Percentiles rank a stretch among this genome's conserved stretches.
These are phyloP conservation scores for Stachybotrys chartarum DNA, from an alignment of 2,329 filamentous ascomycete genomes.

Conservation along the genomic window DNA sequence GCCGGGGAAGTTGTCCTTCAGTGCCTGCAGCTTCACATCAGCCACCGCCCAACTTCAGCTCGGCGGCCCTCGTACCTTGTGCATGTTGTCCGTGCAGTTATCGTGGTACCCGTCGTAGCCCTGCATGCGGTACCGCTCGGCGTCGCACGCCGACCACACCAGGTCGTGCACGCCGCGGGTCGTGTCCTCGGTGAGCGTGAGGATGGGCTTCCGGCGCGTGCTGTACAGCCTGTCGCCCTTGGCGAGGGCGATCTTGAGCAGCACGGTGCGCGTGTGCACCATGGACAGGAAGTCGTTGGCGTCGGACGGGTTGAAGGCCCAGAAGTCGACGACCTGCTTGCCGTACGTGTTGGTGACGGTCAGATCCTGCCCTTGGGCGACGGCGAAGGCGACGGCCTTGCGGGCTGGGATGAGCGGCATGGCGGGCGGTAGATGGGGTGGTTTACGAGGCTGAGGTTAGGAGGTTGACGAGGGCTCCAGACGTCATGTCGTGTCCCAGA, in stretches of 20 bases:
- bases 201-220: slow-evolving; percentile 25
- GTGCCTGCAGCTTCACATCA: slow-evolving; percentile 6
- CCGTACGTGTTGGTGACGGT: slow-evolving; percentile 39
- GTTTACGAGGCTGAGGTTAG: too few species aligned
- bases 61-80: slow-evolving; percentile 8
- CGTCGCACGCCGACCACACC: slow-evolving; percentile 31
- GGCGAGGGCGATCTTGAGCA: slow-evolving; percentile 17
- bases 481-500: too few species aligned
- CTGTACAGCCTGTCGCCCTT: slow-evolving; percentile 26
- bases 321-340: slow-evolving; percentile 43
- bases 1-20: slow-evolving; percentile 17
- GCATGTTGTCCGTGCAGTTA: slow-evolving; percentile 32
- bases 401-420: slow-evolving; percentile 30
- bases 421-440: not conserved
- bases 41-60: not conserved
- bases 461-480: too few species aligned
- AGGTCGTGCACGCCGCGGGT: slow-evolving; percentile 30
- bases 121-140: slow-evolving; percentile 27
- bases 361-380: slow-evolving; percentile 29
- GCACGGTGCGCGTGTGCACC: slow-evolving; percentile 27
- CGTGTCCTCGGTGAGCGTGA: slow-evolving; percentile 28
- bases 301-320: slow-evolving; percentile 33
- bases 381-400: slow-evolving; percentile 28
- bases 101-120: slow-evolving; percentile 29
- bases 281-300: slow-evolving; percentile 26